Evolutionary conservation across 805 yeast genomes (phyloP), one percentile per base, ranked within the genome.

Genomic region (Ogataea pini): DNA sequence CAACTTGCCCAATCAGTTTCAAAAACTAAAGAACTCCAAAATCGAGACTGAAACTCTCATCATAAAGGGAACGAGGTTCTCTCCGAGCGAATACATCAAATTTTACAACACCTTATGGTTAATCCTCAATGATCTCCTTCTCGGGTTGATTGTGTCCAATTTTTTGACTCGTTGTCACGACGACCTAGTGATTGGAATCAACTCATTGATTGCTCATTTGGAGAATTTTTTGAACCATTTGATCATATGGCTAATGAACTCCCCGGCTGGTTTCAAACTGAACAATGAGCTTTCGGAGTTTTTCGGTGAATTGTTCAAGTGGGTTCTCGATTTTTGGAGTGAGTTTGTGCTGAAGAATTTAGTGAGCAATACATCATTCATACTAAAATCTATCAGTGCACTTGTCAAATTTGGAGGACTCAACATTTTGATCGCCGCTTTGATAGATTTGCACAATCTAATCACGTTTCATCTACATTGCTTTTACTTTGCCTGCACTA

Each of bases 241-340:
- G 32, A 80, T 91, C 3, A 55, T 71, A 0, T 86, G 96, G 91
- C 73, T 94, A 31, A 89, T 90, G 72, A 77, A 82, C 51, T 86
- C 91, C 59, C 99, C 99, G 0, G 96, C 92, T 13, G 99, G 99
- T 3, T 82, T 94, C 58, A 94, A 94, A 61, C 77, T 94, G 44
- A 94, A 94, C 64, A 84, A 82, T 50, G 97, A 90, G 59, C 72
- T 94, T 16, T 88, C 97, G 0, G 75, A 72, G 13, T 95, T 94
- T 60, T 75, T 92, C 63, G 96, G 96, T 29, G 96, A 89, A 48
- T 68, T 94, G 41, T 85, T 88, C 56, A 62, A 86, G 8, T 92
- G 97, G 97, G 86, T 90, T 10, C 74, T 91, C 22, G 79, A 79
- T 38, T 79, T 85, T 51, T 88, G 96, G 85, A 63, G 64, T 31